Percentiles rank a stretch among this genome's conserved stretches.
Evolutionary conservation across 2,329 filamentous ascomycete genomes (phyloP).

Genomic region (Clarireedia hainanense): DNA sequence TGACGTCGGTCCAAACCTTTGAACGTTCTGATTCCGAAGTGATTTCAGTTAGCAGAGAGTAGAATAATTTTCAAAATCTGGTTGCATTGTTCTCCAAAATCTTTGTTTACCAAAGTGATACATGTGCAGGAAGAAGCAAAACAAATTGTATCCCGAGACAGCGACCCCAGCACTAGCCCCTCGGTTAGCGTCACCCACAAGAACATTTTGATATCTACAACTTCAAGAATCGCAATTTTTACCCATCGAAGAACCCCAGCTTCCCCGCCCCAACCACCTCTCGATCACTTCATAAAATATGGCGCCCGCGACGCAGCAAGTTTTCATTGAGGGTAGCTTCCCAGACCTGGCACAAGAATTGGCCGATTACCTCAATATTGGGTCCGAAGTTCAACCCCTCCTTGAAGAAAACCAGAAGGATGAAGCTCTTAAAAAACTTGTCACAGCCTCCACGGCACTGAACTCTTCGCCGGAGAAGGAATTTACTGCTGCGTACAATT

Average conservation of each 20-base stretch:
- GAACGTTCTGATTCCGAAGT: too few species aligned
- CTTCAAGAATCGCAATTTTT: slow-evolving; percentile 11
- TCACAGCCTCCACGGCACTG: slow-evolving; percentile 68
- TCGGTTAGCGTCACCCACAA: slow-evolving; percentile 11
- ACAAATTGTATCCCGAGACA: not conserved
- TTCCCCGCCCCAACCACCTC: slow-evolving; percentile 5
- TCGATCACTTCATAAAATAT: slow-evolving; percentile 14
- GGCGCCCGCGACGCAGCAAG: slow-evolving; percentile 33
- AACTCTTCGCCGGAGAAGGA: slow-evolving; percentile 92
- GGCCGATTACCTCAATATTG: slow-evolving; percentile 83
- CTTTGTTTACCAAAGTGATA: too few species aligned
- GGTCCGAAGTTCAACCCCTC: slow-evolving; percentile 61
- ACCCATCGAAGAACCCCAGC: slow-evolving; percentile 5
- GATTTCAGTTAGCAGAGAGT: too few species aligned
- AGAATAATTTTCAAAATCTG: too few species aligned
- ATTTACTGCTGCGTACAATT: slow-evolving; percentile 92
- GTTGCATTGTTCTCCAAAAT: too few species aligned
- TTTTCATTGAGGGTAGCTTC: slow-evolving; percentile 85
- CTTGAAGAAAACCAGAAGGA: slow-evolving; percentile 67
- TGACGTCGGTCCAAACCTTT: too few species aligned
- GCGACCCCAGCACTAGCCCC: slow-evolving; percentile 7
- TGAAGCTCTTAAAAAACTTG: slow-evolving; percentile 82
- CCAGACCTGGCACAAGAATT: slow-evolving; percentile 91
- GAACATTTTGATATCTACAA: slow-evolving; percentile 10
- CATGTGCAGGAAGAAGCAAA: too few species aligned